A percentile compares a stretch with the other conserved stretches of the same genome.
phyloP scores from a whole-genome alignment of 2,329 filamentous ascomycete species.

The Sphaerostilbella broomeana region DNA sequence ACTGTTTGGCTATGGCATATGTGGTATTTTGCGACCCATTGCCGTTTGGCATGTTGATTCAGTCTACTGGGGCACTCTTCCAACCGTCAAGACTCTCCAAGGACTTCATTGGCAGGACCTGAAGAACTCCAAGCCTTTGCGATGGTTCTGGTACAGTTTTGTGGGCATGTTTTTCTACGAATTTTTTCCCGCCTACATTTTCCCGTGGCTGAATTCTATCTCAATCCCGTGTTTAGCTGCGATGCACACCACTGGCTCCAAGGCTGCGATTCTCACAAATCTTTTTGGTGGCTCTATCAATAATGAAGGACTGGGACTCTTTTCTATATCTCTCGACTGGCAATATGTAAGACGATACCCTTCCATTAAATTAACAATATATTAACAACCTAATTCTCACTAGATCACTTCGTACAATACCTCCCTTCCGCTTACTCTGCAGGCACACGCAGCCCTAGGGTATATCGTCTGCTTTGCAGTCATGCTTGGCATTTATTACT shows the following conservation, averaged over 20 bases:
- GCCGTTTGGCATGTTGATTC: conserved; percentile 50
- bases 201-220: conserved; percentile 48
- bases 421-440: conserved; percentile 45
- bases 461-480: conserved; percentile 41
- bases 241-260: conserved; percentile 42
- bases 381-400: background rate
- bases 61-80: conserved; percentile 49
- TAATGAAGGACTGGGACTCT: conserved; percentile 46
- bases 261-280: conserved; percentile 37
- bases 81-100: conserved; percentile 47
- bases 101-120: conserved; percentile 47
- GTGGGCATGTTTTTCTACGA: conserved; percentile 44
- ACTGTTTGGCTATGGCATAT: conserved; percentile 49
- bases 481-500: conserved; percentile 48
- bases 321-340: conserved; percentile 48
- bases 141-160: conserved; percentile 47
- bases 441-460: conserved; percentile 40
- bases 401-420: conserved; percentile 49
- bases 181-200: conserved; percentile 49
- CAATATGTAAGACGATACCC: conserved; percentile 38
- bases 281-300: conserved; percentile 46
- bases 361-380: background rate
- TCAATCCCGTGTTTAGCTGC: conserved; percentile 49
- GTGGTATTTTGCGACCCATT: conserved; percentile 46
- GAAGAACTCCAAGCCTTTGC: conserved; percentile 43